These are phyloP conservation scores for Daldinia decipiens DNA, from an alignment of 495 filamentous ascomycete species.

Conservation along the genomic window DNA sequence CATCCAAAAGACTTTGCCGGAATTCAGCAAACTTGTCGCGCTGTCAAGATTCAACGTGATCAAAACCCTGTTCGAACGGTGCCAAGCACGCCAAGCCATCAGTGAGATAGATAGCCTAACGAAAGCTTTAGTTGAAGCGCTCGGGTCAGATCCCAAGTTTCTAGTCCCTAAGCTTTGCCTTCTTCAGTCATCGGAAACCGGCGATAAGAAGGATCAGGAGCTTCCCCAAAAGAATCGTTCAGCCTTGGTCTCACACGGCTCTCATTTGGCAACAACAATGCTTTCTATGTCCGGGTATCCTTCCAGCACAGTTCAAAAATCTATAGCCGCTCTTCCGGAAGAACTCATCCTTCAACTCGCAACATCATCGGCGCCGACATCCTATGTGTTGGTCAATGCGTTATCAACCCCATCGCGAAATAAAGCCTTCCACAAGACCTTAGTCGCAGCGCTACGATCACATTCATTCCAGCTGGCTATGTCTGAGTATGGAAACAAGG, in stretches of 20 bases:
- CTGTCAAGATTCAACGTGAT: slow-evolving; percentile 79
- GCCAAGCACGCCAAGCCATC: slow-evolving; percentile 66
- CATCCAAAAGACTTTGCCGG: slow-evolving; percentile 71
- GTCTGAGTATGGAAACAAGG: slow-evolving; percentile 76
- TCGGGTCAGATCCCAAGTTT: slow-evolving; percentile 64
- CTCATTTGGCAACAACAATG: slow-evolving; percentile 55
- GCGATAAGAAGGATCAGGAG: slow-evolving; percentile 51
- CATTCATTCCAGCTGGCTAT: slow-evolving; percentile 70
- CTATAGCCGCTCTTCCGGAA: slow-evolving; percentile 51
- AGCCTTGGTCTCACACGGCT: slow-evolving; percentile 56
- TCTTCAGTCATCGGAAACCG: slow-evolving; percentile 52
- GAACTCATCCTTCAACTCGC: slow-evolving; percentile 53
- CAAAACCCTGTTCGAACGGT: slow-evolving; percentile 84
- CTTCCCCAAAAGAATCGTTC: slow-evolving; percentile 55
- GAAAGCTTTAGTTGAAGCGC: slow-evolving; percentile 66
- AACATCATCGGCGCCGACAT: slow-evolving; percentile 54
- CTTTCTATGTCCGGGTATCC: slow-evolving; percentile 56
- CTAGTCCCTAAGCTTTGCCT: slow-evolving; percentile 68
- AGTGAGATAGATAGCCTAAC: slow-evolving; percentile 70
- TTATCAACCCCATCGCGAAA: slow-evolving; percentile 68
- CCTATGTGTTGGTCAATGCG: slow-evolving; percentile 76
- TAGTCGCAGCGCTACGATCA: slow-evolving; percentile 62
- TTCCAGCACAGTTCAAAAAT: slow-evolving; percentile 54
- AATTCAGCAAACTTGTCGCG: slow-evolving; percentile 74
- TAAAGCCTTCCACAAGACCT: slow-evolving; percentile 62